A percentile compares a stretch with the other conserved stretches of the same genome.
phyloP scores from a whole-genome alignment of 2,329 filamentous ascomycete species.

The Fusarium burgessii region DNA sequence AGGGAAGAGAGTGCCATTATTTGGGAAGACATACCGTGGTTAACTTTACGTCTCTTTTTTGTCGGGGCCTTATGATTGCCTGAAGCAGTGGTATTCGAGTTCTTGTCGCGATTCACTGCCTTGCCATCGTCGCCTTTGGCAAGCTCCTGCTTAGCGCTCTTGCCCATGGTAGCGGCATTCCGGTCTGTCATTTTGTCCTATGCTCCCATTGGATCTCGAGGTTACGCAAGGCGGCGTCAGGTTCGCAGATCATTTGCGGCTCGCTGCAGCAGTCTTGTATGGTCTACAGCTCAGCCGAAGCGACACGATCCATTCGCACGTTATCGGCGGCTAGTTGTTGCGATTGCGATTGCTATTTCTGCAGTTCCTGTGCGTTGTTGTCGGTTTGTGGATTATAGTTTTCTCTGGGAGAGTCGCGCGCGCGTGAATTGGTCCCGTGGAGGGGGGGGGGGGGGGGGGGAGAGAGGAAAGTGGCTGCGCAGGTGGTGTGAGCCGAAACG shows the following conservation, averaged over 20 bases:
- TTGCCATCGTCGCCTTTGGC: conserved; percentile 47
- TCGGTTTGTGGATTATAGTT: conserved; percentile 20
- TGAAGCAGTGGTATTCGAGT: conserved; percentile 41
- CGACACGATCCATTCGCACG: conserved; percentile 44
- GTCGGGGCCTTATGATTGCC: conserved; percentile 71
- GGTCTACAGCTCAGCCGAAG: conserved; percentile 44
- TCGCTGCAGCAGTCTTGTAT: conserved; percentile 45
- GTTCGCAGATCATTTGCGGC: conserved; percentile 50
- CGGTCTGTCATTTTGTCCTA: conserved; percentile 52
- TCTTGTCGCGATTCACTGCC: conserved; percentile 48
- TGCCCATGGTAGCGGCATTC: conserved; percentile 50
- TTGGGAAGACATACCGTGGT: conserved; percentile 75
- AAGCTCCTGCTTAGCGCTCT: conserved; percentile 47
- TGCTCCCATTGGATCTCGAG: conserved; percentile 50
- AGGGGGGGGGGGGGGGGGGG: conserved; percentile 39
- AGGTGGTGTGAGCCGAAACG: conserved; percentile 37
- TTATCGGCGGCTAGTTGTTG: conserved; percentile 31
- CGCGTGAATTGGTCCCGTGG: conserved; percentile 33
- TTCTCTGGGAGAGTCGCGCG: conserved; percentile 27
- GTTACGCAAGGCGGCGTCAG: conserved; percentile 50
- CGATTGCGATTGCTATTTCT: conserved; percentile 34
- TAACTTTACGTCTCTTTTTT: conserved; percentile 90
- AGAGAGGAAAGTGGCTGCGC: conserved; percentile 36
- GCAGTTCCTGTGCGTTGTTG: conserved; percentile 26
- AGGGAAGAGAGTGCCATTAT: not conserved